Conservation (phyloP, 768 basidiomycete genomes). For the Rickenella mellea region DNA sequence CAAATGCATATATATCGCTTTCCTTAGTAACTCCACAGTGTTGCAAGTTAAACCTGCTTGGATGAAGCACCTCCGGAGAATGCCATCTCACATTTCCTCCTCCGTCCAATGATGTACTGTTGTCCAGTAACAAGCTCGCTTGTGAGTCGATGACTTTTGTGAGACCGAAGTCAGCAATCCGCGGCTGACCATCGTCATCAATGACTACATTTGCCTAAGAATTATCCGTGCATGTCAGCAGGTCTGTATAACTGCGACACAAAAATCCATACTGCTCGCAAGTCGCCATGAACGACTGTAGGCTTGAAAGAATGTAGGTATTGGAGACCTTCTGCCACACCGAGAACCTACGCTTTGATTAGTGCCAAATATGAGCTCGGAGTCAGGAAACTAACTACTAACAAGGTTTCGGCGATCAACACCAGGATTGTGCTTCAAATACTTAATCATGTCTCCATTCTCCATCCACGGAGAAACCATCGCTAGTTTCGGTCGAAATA, state of each 20-base stretch:
- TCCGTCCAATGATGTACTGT: conserved; percentile 11
- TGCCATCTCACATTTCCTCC: conserved; percentile 15
- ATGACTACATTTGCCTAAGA: conserved; percentile 48
- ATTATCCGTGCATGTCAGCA: too few relatives aligned
- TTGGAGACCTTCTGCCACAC: conserved; percentile 46
- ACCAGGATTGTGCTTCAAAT: conserved; percentile 8
- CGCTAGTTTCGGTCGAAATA: conserved; percentile 11
- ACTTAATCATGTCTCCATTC: conserved; percentile 16
- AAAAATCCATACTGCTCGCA: conserved; percentile 62
- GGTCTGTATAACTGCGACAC: too few relatives aligned
- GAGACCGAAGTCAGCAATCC: conserved; percentile 56
- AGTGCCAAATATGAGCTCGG: too few relatives aligned
- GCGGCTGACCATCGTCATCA: conserved; percentile 37
- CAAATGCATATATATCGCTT: conserved; percentile 54
- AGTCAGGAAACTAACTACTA: too few relatives aligned
- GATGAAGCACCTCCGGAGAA: conserved; percentile 45
- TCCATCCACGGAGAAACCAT: conserved; percentile 20
- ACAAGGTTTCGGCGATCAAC: background rate
- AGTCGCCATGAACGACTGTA: conserved; percentile 48
- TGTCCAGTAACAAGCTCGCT: conserved; percentile 14
- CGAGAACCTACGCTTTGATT: conserved; percentile 31
- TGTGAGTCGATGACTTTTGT: conserved; percentile 44
- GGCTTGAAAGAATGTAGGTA: conserved; percentile 50
- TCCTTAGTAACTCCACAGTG: conserved; percentile 36
- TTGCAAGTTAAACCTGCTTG: conserved; percentile 38